These are phyloP conservation scores for Bipolaris cookei DNA, from an alignment of 2,329 filamentous ascomycete genomes.

Conservation along the genomic window DNA sequence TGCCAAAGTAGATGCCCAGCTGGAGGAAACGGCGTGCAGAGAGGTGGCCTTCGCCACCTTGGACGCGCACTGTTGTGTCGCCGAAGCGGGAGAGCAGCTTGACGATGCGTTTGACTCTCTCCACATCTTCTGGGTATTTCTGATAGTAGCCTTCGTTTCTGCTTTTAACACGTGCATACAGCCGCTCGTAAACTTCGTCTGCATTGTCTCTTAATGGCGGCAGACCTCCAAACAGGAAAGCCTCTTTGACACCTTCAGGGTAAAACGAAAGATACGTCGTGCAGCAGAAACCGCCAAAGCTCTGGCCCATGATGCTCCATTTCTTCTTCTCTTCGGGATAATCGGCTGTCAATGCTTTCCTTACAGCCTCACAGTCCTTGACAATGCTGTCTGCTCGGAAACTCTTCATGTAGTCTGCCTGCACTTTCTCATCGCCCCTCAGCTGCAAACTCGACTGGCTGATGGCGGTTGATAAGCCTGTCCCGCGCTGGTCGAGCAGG, in stretches of 20 bases:
- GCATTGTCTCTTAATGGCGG: conserved; percentile 74
- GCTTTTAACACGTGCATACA: conserved; percentile 71
- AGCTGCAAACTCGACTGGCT: conserved; percentile 73
- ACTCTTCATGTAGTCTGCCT: conserved; percentile 79
- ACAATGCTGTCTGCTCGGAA: conserved; percentile 94
- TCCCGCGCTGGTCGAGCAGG: conserved; percentile 89
- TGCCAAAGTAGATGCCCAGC: conserved; percentile 78
- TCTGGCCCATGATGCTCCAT: conserved; percentile 90
- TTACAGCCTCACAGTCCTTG: conserved; percentile 84
- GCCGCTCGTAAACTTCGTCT: conserved; percentile 75
- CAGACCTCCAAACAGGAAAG: conserved; percentile 83
- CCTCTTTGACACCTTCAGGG: conserved; percentile 77
- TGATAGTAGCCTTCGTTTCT: conserved; percentile 80
- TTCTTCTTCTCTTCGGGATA: conserved; percentile 73
- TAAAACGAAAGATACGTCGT: conserved; percentile 83
- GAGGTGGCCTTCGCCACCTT: conserved; percentile 70
- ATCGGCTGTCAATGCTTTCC: conserved; percentile 72
- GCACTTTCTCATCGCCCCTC: conserved; percentile 67
- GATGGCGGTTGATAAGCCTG: conserved; percentile 82
- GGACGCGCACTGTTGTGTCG: conserved; percentile 67
- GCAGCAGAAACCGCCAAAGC: conserved; percentile 87
- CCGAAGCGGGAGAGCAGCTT: conserved; percentile 64
- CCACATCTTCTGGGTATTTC: conserved; percentile 83
- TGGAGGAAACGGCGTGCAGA: conserved; percentile 78
- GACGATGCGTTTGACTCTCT: conserved; percentile 70